These are phyloP conservation scores for Scedosporium minutisporum DNA, from an alignment of 2,329 filamentous ascomycete species.

Conservation along the genomic window DNA sequence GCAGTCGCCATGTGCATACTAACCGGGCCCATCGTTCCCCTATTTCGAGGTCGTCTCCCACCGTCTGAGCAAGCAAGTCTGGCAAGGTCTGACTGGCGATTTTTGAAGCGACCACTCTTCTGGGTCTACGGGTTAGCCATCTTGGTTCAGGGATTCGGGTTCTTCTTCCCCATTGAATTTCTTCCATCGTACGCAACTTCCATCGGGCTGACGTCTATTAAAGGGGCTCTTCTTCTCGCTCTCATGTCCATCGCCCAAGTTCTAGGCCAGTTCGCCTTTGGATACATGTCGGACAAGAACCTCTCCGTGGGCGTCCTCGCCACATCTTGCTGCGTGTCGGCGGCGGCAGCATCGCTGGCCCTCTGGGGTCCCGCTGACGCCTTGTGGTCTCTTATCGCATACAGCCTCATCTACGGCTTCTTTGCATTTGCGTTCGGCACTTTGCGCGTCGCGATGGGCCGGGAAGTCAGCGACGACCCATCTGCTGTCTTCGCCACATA, in stretches of 20 bases:
- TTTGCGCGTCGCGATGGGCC: constrained; percentile 18
- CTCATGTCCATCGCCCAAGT: constrained; percentile 40
- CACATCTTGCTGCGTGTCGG: no score
- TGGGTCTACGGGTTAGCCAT: not conserved
- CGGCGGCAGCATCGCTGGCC: constrained; percentile 30
- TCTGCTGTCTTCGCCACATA: constrained; percentile 17
- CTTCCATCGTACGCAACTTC: constrained; percentile 15
- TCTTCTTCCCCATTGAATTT: not conserved
- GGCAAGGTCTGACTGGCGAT: no score
- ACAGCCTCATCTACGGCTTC: constrained; percentile 43
- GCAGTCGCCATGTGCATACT: no score
- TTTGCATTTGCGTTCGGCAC: constrained; percentile 10
- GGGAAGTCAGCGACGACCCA: constrained; percentile 17
- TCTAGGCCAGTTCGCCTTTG: constrained; percentile 38
- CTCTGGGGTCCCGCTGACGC: constrained; percentile 41
- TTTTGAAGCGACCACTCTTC: no score
- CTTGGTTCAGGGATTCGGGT: not conserved
- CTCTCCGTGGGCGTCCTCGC: constrained; percentile 14
- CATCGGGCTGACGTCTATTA: constrained; percentile 1
- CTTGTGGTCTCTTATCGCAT: constrained; percentile 34
- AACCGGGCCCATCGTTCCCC: no score
- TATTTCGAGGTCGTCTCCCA: no score
- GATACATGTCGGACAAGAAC: constrained; percentile 37
- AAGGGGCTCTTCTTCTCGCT: constrained; percentile 34
- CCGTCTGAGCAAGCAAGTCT: no score